These are phyloP conservation scores for Isatis lusitanica DNA, from an alignment of 441 rosid genomes.

Conservation along the genomic window DNA sequence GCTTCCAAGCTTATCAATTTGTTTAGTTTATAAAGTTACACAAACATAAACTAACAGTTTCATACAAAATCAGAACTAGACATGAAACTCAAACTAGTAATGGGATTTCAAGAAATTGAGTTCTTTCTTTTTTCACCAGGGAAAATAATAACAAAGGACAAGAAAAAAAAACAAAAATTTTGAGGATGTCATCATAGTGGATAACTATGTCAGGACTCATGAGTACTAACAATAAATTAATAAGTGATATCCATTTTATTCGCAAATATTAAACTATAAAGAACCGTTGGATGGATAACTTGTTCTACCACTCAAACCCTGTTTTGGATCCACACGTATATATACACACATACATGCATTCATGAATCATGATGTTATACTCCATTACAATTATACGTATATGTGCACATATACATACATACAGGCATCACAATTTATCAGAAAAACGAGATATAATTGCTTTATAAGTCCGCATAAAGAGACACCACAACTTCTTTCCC, in stretches of 20 bases:
- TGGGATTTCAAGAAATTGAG: not conserved
- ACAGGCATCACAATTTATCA: not conserved
- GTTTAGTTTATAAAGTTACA: not conserved
- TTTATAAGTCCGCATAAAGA: slow-evolving; percentile 41
- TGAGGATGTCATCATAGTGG: slow-evolving; percentile 30
- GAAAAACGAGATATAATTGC: slow-evolving; percentile 34
- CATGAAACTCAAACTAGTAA: not conserved
- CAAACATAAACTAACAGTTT: not conserved
- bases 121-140: not conserved
- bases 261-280: slow-evolving; percentile 20
- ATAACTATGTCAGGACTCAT: slow-evolving; percentile 26
- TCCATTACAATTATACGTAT: not conserved
- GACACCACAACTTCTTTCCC: slow-evolving; percentile 36
- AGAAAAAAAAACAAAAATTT: not conserved
- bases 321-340: slow-evolving; percentile 36
- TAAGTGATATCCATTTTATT: not conserved
- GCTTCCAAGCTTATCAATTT: slow-evolving; percentile 3
- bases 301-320: slow-evolving; percentile 32
- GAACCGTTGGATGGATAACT: slow-evolving; percentile 35
- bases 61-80: not conserved
- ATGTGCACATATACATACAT: not conserved
- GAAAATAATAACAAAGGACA: not conserved
- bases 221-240: slow-evolving; percentile 5
- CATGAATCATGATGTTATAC: slow-evolving; percentile 13
- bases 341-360: slow-evolving; percentile 18